Percentiles rank a stretch among this genome's conserved stretches.
Conservation (phyloP, 768 basidiomycete species). For the Rhizopogon roseolus region DNA sequence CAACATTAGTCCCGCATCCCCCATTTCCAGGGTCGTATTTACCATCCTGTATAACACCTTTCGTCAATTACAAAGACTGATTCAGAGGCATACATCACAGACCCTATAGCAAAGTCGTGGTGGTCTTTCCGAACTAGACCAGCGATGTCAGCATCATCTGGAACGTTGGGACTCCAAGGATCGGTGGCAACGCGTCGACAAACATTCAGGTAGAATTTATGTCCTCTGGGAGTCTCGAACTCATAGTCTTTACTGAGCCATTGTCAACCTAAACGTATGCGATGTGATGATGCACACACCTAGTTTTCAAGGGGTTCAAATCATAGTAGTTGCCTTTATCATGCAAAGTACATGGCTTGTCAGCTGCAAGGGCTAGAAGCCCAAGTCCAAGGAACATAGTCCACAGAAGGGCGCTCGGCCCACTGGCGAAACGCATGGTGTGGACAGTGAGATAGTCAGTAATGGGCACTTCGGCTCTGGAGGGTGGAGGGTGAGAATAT, state of each 20-base stretch:
- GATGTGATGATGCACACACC: conserved; percentile 31
- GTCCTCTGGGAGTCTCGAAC: conserved; percentile 42
- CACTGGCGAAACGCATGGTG: background rate
- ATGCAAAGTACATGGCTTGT: conserved; percentile 59
- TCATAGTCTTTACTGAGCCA: conserved; percentile 59
- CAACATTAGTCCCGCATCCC: conserved; percentile 50
- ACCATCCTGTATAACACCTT: conserved; percentile 16
- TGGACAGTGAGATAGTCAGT: background rate
- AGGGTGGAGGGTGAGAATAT: background rate
- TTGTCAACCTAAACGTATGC: background rate
- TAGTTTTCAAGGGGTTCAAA: conserved; percentile 54
- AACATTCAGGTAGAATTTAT: conserved; percentile 53
- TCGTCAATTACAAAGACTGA: background rate
- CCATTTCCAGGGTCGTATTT: conserved; percentile 60
- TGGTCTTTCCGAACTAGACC: conserved; percentile 58
- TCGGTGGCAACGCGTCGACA: conserved; percentile 57
- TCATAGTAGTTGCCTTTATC: conserved; percentile 59
- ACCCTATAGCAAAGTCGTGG: conserved; percentile 75
- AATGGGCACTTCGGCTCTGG: background rate
- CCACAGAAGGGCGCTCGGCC: conserved; percentile 2
- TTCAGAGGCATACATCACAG: conserved; percentile 6
- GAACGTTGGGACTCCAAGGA: conserved; percentile 51
- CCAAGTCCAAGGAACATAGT: conserved; percentile 4
- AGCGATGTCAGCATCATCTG: conserved; percentile 49
- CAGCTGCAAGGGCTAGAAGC: conserved; percentile 24